These are phyloP conservation scores for Solanum sejunctum DNA, from an alignment of 257 asterid species.

Conservation along the genomic window DNA sequence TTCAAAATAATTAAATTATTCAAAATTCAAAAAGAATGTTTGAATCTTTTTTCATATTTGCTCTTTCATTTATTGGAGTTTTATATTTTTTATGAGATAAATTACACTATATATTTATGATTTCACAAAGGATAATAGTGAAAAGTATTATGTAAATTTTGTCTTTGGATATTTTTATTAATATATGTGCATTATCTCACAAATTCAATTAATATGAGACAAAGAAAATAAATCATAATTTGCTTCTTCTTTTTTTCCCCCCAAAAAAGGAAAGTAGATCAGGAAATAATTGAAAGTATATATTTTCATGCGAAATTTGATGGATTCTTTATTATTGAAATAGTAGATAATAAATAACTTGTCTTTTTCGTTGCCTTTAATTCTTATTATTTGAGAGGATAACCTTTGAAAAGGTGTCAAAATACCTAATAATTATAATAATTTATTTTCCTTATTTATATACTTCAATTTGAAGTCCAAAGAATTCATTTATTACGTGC, in stretches of 20 bases:
- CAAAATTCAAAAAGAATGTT: no score
- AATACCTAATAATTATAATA: background rate
- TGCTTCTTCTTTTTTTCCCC: background rate
- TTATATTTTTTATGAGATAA: no score
- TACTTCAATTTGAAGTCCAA: background rate
- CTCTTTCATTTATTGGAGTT: no score
- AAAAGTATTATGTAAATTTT: no score
- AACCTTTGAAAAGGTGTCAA: background rate
- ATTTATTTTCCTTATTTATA: background rate
- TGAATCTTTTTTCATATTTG: no score
- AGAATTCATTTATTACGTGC: background rate
- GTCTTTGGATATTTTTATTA: no score
- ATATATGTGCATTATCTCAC: no score
- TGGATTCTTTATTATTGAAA: background rate
- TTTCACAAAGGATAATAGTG: no score
- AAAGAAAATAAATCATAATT: background rate
- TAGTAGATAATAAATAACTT: background rate
- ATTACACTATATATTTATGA: no score
- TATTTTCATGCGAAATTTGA: background rate
- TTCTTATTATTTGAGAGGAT: background rate
- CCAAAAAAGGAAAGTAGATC: background rate
- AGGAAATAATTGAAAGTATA: background rate
- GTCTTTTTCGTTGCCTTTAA: background rate
- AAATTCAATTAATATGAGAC: no score
- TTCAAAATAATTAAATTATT: no score